These are phyloP conservation scores for Prunus mume DNA, from an alignment of 306 rosid species.

Conservation along the genomic window DNA sequence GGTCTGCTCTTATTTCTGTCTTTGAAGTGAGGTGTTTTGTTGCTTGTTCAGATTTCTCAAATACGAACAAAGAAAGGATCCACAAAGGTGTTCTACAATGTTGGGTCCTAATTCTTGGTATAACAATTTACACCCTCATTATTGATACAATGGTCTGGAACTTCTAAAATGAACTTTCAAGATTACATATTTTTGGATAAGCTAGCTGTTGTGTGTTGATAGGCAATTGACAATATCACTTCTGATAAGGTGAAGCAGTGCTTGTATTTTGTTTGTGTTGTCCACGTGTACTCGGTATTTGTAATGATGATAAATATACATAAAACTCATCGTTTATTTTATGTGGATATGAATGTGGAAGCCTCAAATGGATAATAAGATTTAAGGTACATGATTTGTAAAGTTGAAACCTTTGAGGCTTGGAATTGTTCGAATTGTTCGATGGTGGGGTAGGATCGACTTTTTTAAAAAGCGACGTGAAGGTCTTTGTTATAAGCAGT, in stretches of 20 bases:
- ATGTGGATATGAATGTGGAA: too few relatives aligned
- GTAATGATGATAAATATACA: too few relatives aligned
- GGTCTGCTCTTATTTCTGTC: background rate
- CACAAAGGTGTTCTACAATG: slow-evolving; percentile 63
- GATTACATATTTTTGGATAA: background rate
- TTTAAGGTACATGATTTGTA: too few relatives aligned
- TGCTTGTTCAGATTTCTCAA: slow-evolving; percentile 57
- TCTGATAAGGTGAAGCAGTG: background rate
- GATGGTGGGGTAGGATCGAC: slow-evolving; percentile 16
- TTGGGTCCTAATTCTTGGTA: slow-evolving; percentile 13
- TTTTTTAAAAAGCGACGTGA: slow-evolving; percentile 31
- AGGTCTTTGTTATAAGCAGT: slow-evolving; percentile 39
- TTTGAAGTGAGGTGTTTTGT: background rate
- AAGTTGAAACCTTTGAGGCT: too few relatives aligned
- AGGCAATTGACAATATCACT: background rate
- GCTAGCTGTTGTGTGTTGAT: background rate
- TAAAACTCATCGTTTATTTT: too few relatives aligned
- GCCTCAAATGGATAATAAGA: too few relatives aligned
- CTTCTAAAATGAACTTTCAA: background rate
- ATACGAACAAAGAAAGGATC: slow-evolving; percentile 65
- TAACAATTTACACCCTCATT: background rate
- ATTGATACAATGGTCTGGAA: background rate
- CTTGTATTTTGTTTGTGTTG: background rate
- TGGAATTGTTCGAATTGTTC: background rate
- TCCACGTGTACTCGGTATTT: background rate